A percentile compares a stretch with the other conserved stretches of the same genome.
Conservation (phyloP, 2,329 filamentous ascomycete genomes). For the Aspergillus melleus region DNA sequence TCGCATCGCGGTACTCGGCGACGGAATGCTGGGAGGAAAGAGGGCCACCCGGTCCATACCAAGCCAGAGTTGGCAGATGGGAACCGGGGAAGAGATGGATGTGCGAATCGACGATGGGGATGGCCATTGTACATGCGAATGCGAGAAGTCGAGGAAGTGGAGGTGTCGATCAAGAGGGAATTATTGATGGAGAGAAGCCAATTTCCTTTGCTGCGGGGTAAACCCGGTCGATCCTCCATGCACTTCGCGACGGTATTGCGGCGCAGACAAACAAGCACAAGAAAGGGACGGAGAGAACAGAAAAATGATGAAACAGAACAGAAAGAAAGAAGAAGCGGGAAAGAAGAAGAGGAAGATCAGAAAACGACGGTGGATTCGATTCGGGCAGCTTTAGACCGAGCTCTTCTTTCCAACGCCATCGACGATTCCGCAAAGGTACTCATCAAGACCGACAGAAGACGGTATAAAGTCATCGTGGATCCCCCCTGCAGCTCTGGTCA, state of each 20-base stretch:
- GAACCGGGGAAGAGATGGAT: conserved; percentile 80
- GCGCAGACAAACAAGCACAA: no score
- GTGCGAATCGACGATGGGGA: conserved; percentile 79
- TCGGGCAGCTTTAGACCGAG: neutral
- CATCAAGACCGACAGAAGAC: no score
- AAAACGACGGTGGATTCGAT: neutral
- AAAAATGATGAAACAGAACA: no score
- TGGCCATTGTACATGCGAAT: conserved; percentile 21
- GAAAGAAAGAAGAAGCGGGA: neutral
- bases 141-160: no score
- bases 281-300: no score
- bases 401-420: no score
- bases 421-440: no score
- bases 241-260: no score
- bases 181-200: neutral
- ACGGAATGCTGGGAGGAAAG: conserved; percentile 66
- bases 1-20: conserved; percentile 59
- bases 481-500: no score
- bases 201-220: no score
- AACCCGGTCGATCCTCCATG: no score
- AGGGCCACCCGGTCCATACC: conserved; percentile 62
- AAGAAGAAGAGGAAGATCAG: neutral
- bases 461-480: no score
- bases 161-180: neutral
- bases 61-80: conserved; percentile 67